Evolutionary conservation across 208 protist species (phyloP), one percentile per base, ranked within the genome.

Genomic region (Trypanosoma scelopori): DNA sequence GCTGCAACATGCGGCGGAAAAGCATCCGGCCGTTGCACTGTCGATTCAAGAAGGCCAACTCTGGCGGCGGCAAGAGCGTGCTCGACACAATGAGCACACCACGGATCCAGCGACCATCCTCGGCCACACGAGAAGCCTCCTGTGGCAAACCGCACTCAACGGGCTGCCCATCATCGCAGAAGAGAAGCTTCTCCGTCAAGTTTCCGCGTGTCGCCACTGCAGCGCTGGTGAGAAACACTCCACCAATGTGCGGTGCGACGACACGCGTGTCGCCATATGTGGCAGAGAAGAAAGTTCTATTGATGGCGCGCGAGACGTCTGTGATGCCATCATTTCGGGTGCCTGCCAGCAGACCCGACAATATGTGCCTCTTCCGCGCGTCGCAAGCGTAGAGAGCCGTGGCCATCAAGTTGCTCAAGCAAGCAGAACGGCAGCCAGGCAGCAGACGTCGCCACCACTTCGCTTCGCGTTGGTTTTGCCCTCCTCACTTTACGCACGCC

Each of bases 131-230:
- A 48, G 27, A 18, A 32, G 13, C 18, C 39, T 49, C 23, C 18
- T 22, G 5, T 20, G 1, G 20, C 15, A 15, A 3, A 16, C 39
- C 11, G 25, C 28, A 28, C 1, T 3, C 5, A 7, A 12, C 23
- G 2, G 48, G 23, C n/a, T 20, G 42, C 13, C 27, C 35, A 25
- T 47, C 48, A 32, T 57, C 50, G 37, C 12, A 7, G 37, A 76
- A 76, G 37, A 76, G 56, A n/a, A 76, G 7, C 22, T 39, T 49
- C 48, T 66, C 52, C 15, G 71, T 76, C 37, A 70, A 57, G 49
- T 76, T 76, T 18, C 63, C 63, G 13, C 65, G 32, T 16, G 35
- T 23, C 23, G 71, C 71, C n/a, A 0, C 71, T 30, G 62, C 49
- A 16, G 55, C 56, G 27, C 56, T 70, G 3, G 64, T 61, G n/a